Percentiles rank a stretch among this genome's conserved stretches.
These are phyloP conservation scores for Pseudogymnoascus sp. DNA, from an alignment of 2,329 filamentous ascomycete species.

Conservation along the genomic window DNA sequence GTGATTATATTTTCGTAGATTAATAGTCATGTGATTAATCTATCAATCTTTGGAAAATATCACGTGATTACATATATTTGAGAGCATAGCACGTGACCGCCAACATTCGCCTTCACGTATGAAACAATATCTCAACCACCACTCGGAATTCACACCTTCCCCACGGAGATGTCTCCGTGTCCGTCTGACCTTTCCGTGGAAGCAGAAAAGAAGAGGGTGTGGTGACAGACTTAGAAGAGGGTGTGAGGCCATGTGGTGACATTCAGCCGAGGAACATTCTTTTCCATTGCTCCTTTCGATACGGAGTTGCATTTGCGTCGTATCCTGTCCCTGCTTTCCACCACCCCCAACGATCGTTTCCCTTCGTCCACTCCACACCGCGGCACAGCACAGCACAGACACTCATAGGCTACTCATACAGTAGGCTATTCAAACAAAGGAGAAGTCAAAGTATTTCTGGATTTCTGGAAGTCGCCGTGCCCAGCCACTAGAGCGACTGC, in stretches of 20 bases:
- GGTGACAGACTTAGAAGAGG: not conserved
- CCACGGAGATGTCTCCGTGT: not conserved
- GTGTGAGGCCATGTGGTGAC: not conserved
- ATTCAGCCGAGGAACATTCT: not conserved
- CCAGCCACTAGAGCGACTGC: constrained; percentile 7
- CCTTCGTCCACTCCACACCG: not conserved
- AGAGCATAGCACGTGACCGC: too few relatives aligned
- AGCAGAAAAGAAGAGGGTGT: constrained; percentile 3
- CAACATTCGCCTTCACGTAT: too few relatives aligned
- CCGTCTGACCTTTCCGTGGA: not conserved
- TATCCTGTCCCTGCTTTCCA: not conserved
- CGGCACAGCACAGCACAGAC: not conserved
- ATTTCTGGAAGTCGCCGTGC: constrained; percentile 3
- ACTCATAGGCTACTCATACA: not conserved
- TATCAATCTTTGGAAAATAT: too few relatives aligned
- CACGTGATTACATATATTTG: too few relatives aligned
- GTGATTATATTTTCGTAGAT: too few relatives aligned
- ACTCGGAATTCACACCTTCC: not conserved
- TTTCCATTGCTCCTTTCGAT: not conserved
- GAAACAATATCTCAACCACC: not conserved
- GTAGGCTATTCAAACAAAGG: not conserved
- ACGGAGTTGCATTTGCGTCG: not conserved
- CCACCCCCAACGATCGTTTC: not conserved
- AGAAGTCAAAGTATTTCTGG: not conserved
- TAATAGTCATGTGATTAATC: too few relatives aligned